phyloP scores from a whole-genome alignment of 2,329 filamentous ascomycete genomes.

The Beauveria caledonica region DNA sequence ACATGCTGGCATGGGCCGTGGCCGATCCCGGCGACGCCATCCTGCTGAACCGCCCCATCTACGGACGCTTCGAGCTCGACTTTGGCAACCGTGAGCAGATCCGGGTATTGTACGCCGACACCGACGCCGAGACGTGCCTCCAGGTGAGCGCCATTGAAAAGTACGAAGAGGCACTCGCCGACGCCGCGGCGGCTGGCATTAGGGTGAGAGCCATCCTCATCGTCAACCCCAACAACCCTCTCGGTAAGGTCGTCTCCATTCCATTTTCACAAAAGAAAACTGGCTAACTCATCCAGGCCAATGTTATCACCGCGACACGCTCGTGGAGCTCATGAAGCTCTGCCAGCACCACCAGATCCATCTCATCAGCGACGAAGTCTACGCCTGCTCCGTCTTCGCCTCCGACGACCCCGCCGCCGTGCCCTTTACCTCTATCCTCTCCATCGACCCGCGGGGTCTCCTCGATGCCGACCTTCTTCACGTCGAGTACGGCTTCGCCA shows the following conservation, averaged over 20 bases:
- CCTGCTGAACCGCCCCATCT: constrained; percentile 33
- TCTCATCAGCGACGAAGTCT: constrained; percentile 51
- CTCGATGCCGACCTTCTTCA: constrained; percentile 42
- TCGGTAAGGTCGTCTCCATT: constrained; percentile 25
- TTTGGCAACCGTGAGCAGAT: constrained; percentile 34
- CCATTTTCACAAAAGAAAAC: constrained; percentile 4
- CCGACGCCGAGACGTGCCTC: constrained; percentile 34
- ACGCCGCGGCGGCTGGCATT: constrained; percentile 27
- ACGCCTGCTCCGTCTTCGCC: constrained; percentile 43
- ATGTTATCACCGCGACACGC: constrained; percentile 35
- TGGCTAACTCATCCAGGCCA: constrained; percentile 14
- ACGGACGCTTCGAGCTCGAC: constrained; percentile 42
- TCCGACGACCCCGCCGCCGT: constrained; percentile 20
- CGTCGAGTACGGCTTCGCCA: constrained; percentile 36
- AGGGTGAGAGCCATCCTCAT: constrained; percentile 40
- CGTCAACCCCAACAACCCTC: constrained; percentile 45
- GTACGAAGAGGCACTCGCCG: constrained; percentile 35
- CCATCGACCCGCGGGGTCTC: constrained; percentile 33
- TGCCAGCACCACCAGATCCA: constrained; percentile 43
- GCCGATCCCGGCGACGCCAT: constrained; percentile 31
- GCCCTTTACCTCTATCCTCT: constrained; percentile 41
- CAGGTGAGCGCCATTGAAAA: constrained; percentile 33
- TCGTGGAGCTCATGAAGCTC: constrained; percentile 38
- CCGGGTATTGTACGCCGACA: constrained; percentile 36
- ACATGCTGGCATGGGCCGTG: constrained; percentile 31